Base-by-base conservation (phyloP, 1,139 yeast genomes). In the Suhomyces taliae region DNA sequence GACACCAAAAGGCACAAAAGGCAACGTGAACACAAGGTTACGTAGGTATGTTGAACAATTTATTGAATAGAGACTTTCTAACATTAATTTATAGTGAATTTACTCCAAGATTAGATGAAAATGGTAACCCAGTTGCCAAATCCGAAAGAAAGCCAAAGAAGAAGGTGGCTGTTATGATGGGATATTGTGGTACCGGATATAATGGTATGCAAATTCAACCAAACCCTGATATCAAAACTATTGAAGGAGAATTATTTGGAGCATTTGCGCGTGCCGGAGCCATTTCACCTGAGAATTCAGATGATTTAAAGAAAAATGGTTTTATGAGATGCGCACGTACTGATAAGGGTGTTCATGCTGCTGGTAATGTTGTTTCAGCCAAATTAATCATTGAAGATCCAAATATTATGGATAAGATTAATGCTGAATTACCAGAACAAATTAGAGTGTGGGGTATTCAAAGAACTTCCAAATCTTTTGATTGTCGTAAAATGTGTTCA, bases 341-440 rank as follows among this genome's bases (percentile, higher is more conserved):
- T 6, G 99, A 93, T 65, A 95, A 93, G 67, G 99, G 99, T 52
- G 99, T 93, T 12, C 99, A 93, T 67, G 99, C 99, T 27, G 98
- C 98, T 6, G 98, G 99, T 27, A 93, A 93, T 63, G 90, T 93
- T 31, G 82, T 95, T 39, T 87, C 96, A 8, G 74, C 90, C 59
- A 93, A 93, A 64, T 72, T 93, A 74, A 90, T 91, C 58, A 80
- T 91, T 48, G 97, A 91, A 63, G 98, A 91, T 59, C 80, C 78
- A n/a, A 86, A 87, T 46, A 78, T 91, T 45, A 75, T 87, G 39
- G 74, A 76, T 38, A 87, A 83, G 64, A 86, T 95, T 66, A 93
- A 93, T 65, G 67, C 74, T 1, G 65, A 76, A 41, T 74, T 93
- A 47, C 99, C 99, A 0, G 91, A 81, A 9, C 91, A 88, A 54